Percentiles rank a stretch among this genome's conserved stretches.
phyloP scores from a whole-genome alignment of 352 stramenopile genomes.

The Chrysophaeum taylorii region DNA sequence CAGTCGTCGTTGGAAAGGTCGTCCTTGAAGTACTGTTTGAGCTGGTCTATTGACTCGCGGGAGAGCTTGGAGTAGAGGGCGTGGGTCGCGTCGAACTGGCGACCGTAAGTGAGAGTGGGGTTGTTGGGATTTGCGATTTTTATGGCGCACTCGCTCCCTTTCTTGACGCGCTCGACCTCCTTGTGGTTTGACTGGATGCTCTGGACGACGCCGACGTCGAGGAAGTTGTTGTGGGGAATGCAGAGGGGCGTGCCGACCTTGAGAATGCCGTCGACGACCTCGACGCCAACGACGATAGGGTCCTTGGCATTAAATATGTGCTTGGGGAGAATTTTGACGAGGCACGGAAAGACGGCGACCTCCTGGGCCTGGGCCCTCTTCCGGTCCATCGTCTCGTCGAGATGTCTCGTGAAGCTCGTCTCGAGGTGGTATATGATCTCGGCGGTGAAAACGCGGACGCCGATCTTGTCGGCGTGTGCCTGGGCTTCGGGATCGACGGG shows the following conservation, averaged over 20 bases:
- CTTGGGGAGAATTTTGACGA: constrained; percentile 91
- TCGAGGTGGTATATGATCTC: constrained; percentile 99
- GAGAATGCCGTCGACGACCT: constrained; percentile 89
- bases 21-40: constrained; percentile 97
- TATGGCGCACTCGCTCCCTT: constrained; percentile 81
- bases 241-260: constrained; percentile 93
- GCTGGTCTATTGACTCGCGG: constrained; percentile 86
- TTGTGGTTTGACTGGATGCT: constrained; percentile 93
- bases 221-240: constrained; percentile 59
- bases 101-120: constrained; percentile 82
- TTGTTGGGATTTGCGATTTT: constrained; percentile 90
- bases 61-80: constrained; percentile 52
- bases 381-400: constrained; percentile 82
- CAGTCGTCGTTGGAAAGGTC: constrained; percentile 95
- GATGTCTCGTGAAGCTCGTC: constrained; percentile 95
- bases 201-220: constrained; percentile 82
- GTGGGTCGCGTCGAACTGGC: constrained; percentile 83
- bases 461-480: constrained; percentile 68
- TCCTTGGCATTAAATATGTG: constrained; percentile 99
- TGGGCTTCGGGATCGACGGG: constrained; percentile 84
- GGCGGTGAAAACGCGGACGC: constrained; percentile 95
- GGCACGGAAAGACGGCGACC: constrained; percentile 82
- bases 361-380: constrained; percentile 52
- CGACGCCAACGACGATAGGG: constrained; percentile 95
- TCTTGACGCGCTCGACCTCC: constrained; percentile 83